phyloP scores from a whole-genome alignment of 768 basidiomycete species.

The Rhizopogon vesiculosus region DNA sequence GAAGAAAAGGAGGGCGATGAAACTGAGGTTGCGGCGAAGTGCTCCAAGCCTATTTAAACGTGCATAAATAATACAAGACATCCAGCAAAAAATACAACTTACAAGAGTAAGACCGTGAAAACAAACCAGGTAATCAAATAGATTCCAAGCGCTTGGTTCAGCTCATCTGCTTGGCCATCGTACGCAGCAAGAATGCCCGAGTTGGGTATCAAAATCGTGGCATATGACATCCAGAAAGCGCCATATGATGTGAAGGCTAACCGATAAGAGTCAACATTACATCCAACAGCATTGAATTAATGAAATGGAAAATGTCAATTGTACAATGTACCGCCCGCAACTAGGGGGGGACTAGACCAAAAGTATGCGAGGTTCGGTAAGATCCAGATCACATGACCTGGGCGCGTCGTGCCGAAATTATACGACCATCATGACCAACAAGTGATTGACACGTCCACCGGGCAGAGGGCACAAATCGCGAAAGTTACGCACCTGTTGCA shows the following conservation, averaged over 20 bases:
- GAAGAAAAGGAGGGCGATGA: conserved; percentile 47
- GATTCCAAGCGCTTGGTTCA: conserved; percentile 63
- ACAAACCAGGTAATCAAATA: conserved; percentile 73
- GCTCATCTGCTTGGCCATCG: conserved; percentile 25
- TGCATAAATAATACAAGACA: not conserved
- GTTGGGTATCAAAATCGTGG: conserved; percentile 64
- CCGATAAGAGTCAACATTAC: not conserved
- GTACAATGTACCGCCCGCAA: not conserved
- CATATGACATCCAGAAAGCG: conserved; percentile 87
- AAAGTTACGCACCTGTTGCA: conserved; percentile 53
- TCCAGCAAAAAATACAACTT: conserved; percentile 16
- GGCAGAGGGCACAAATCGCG: too few species aligned
- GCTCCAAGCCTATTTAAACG: conserved; percentile 37
- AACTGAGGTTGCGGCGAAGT: conserved; percentile 44
- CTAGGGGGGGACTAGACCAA: not conserved
- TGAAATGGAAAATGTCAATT: not conserved
- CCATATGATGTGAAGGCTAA: conserved; percentile 80
- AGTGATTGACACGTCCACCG: too few species aligned
- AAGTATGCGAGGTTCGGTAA: not conserved
- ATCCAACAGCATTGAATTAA: not conserved
- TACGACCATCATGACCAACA: not conserved
- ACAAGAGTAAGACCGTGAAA: conserved; percentile 68
- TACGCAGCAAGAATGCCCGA: conserved; percentile 61
- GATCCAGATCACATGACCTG: conserved; percentile 1
- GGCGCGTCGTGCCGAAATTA: not conserved